A percentile compares a stretch with the other conserved stretches of the same genome.
Conservation (phyloP, 1,284 basidiomycete species). For the Puccinia brachypodii region DNA sequence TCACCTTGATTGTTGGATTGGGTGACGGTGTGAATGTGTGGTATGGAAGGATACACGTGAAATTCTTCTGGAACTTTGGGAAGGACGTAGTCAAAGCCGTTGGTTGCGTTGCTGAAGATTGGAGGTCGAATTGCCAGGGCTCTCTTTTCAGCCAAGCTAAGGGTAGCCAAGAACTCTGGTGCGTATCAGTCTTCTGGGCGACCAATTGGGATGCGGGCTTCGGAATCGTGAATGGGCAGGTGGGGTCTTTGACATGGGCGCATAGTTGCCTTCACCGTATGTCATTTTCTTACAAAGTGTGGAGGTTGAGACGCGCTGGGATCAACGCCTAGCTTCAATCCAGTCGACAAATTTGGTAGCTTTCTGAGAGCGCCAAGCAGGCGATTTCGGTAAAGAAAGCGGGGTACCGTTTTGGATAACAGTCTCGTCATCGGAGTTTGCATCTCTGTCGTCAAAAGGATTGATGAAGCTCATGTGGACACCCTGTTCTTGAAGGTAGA, state of each 20-base stretch:
- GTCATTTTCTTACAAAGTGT: background rate
- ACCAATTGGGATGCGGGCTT: conserved; percentile 17
- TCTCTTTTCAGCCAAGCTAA: conserved; percentile 1
- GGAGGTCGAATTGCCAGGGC: background rate
- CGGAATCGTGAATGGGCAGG: background rate
- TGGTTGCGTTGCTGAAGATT: background rate
- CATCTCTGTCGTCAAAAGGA: conserved; percentile 13
- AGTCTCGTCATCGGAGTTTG: conserved; percentile 25
- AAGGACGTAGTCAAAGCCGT: background rate
- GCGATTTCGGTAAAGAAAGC: background rate
- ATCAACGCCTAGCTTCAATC: conserved; percentile 1
- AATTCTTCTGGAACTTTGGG: background rate
- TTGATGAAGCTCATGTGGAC: conserved; percentile 1
- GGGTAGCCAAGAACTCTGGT: background rate
- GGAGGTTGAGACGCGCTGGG: background rate
- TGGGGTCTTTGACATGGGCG: conserved; percentile 7
- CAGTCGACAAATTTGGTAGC: conserved; percentile 23
- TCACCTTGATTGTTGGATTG: background rate
- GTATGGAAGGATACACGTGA: background rate
- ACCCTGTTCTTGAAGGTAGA: conserved; percentile 34
- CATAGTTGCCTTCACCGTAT: background rate
- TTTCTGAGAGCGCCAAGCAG: conserved; percentile 19
- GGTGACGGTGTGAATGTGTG: background rate
- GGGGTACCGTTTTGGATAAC: background rate
- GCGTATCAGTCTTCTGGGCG: conserved; percentile 17